These are phyloP conservation scores for Camellia sinensis DNA, from an alignment of 148 eudicot genomes.

Conservation along the genomic window DNA sequence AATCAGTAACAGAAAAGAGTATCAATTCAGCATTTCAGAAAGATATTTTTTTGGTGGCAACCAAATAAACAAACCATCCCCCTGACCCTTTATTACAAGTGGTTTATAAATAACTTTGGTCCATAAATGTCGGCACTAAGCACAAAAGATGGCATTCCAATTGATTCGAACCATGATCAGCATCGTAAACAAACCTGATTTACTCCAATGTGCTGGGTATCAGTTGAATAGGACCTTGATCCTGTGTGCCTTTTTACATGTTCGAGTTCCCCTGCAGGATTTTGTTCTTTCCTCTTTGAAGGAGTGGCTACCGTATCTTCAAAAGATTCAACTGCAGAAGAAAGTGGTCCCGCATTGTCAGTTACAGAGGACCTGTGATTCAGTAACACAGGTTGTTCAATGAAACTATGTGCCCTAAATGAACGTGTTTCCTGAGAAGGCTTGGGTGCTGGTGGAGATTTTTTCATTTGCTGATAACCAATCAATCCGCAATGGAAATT, in stretches of 20 bases:
- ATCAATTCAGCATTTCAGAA: background rate
- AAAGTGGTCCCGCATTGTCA: background rate
- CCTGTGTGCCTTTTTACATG: slow-evolving; percentile 23
- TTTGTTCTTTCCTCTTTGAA: slow-evolving; percentile 31
- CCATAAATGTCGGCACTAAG: background rate
- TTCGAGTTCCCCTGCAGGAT: slow-evolving; percentile 28
- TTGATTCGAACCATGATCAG: background rate
- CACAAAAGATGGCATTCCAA: background rate
- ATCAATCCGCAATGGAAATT: slow-evolving; percentile 53
- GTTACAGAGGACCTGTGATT: slow-evolving; percentile 9
- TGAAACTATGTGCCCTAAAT: slow-evolving; percentile 9
- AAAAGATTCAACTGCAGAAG: background rate
- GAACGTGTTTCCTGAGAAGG: slow-evolving; percentile 18
- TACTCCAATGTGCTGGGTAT: slow-evolving; percentile 17
- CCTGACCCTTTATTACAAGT: background rate
- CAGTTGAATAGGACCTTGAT: slow-evolving; percentile 14
- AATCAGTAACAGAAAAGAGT: no score
- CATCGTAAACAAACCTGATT: slow-evolving; percentile 26
- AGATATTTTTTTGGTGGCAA: background rate
- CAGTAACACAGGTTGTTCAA: background rate
- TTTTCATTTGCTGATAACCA: slow-evolving; percentile 42
- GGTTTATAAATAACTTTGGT: background rate
- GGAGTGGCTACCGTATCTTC: background rate
- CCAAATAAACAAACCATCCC: background rate
- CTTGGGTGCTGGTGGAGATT: slow-evolving; percentile 16